Evolutionary conservation across 2,329 filamentous ascomycete genomes (phyloP), one percentile per base, ranked within the genome.

Genomic region (Colletotrichum cordylinicola): DNA sequence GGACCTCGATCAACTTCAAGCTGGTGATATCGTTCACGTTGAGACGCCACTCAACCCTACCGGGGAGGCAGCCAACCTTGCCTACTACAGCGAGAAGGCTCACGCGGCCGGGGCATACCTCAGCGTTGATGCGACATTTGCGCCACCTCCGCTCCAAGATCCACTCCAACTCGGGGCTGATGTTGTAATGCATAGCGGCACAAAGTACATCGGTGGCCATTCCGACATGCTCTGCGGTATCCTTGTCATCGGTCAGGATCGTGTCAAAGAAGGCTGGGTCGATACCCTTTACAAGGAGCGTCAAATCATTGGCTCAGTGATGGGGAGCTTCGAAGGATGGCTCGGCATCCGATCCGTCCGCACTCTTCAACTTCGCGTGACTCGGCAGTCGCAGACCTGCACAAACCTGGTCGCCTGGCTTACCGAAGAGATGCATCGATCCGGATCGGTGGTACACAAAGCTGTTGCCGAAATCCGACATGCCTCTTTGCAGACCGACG

Each of bases 151-250:
- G 29, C 87, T 99, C 71, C 93, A 95, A 82, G 94, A 98, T 80
- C 96, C 97, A 0, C 97, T 98, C 80, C 82, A 84, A 31, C 93
- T 91, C 83, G 96, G 95, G 61, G 95, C 94, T 31, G 96, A 98
- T 84, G 85, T 96, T 2, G 91, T 98, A 35, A 94, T 98, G 94
- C 97, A 99, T 85, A 94, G 91, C 67, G 96, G 96, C 4, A 98
- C 96, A 15, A 99, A 98, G 88, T 99, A 98, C 85, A 91, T 99
- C 78, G 97, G 97, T 29, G 97, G 96, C 0, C 96, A 99, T 86
- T 96, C 94, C 78, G 96, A 99, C 85, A 90, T 98, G 89, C 91
- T 98, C 7, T 98, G 95, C 82, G 97, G 97, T 24, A 93, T 98
- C n/a, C 86, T 99, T 29, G 91, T 92, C 0, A 90, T 96, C 8